phyloP scores from a whole-genome alignment of 148 eudicot genomes.

The Gaultheria prostrata region DNA sequence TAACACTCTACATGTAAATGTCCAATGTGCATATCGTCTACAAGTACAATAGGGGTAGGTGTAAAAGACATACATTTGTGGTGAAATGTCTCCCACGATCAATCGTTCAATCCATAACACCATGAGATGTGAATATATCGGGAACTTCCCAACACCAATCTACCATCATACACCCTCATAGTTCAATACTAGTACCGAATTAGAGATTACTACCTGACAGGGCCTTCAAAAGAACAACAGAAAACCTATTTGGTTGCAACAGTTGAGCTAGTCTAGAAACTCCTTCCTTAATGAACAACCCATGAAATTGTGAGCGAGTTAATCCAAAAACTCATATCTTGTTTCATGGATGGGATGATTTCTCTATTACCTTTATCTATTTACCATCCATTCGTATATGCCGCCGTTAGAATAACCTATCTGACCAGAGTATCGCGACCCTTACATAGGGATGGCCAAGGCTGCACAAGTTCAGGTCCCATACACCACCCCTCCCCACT shows the following conservation, averaged over 20 bases:
- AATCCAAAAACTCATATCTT: not conserved
- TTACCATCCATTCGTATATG: not conserved
- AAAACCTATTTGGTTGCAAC: not conserved
- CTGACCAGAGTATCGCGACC: not conserved
- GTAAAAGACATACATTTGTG: not conserved
- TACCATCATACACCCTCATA: not conserved
- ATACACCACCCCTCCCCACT: not conserved
- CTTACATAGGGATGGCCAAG: not conserved
- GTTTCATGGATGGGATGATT: not conserved
- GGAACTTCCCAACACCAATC: not conserved
- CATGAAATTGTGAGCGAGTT: not conserved
- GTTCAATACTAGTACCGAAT: not conserved
- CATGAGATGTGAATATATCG: not conserved
- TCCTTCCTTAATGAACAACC: not conserved
- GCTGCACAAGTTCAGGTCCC: not conserved
- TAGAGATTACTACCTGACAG: not conserved
- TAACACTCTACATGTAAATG: not conserved
- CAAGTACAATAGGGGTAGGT: not conserved
- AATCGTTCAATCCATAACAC: not conserved
- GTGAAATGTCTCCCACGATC: not conserved
- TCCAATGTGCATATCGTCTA: not conserved
- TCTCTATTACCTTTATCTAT: not conserved
- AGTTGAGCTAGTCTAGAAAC: not conserved
- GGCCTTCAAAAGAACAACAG: not conserved
- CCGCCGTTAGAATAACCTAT: not conserved